Evolutionary conservation across 768 basidiomycete genomes (phyloP).

Genomic region (Rhizopogon vinicolor): DNA sequence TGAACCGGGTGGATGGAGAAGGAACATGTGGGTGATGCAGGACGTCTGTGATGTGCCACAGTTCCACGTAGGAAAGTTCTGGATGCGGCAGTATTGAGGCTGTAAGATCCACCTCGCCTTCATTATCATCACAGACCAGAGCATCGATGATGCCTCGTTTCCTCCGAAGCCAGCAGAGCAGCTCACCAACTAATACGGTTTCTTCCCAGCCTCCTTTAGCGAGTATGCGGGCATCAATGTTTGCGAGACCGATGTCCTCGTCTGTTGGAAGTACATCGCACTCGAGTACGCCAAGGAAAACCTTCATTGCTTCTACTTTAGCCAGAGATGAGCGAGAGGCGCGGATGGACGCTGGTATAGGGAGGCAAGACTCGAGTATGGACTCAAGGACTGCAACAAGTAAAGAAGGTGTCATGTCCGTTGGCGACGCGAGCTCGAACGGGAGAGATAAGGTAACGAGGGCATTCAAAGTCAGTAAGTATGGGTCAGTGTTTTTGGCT

Average conservation of each 20-base stretch:
- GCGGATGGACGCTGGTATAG: constrained; percentile 32
- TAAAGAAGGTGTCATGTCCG: constrained; percentile 67
- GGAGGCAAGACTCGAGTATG: constrained; percentile 50
- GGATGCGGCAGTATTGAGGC: constrained; percentile 20
- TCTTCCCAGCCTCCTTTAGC: constrained; percentile 59
- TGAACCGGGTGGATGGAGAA: too few species aligned
- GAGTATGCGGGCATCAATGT: constrained; percentile 59
- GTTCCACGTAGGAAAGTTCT: constrained; percentile 6
- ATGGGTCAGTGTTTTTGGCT: too few species aligned
- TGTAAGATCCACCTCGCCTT: constrained; percentile 16
- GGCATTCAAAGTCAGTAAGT: constrained; percentile 36
- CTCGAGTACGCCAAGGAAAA: constrained; percentile 72
- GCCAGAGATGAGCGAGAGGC: constrained; percentile 30
- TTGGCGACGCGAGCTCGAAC: constrained; percentile 42
- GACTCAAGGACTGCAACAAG: constrained; percentile 68
- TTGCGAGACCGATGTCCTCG: constrained; percentile 58
- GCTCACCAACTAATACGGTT: constrained; percentile 55
- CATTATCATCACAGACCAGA: constrained; percentile 9
- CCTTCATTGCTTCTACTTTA: too few species aligned
- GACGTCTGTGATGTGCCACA: constrained; percentile 24
- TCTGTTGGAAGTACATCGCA: constrained; percentile 55
- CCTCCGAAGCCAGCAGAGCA: constrained; percentile 67
- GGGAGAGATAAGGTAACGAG: constrained; percentile 42
- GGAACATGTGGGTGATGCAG: constrained; percentile 17
- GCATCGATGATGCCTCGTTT: constrained; percentile 31